These are phyloP conservation scores for Tieghemostelium lacteum DNA, from an alignment of 78 protist species.

Conservation along the genomic window DNA sequence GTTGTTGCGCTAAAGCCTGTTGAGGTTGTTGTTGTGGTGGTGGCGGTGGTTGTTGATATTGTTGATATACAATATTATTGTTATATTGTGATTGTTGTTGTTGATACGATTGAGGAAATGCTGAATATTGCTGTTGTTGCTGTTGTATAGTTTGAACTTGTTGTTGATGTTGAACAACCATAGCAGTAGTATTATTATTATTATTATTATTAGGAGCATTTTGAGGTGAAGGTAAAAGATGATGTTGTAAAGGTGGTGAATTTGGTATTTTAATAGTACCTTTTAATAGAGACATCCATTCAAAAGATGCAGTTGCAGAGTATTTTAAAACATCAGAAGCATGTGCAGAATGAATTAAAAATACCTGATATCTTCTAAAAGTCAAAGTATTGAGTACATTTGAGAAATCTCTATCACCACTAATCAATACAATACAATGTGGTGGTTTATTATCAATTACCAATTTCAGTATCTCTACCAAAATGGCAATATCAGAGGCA, in stretches of 20 bases:
- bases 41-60: background rate
- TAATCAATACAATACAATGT: conserved; percentile 65
- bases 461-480: conserved; percentile 67
- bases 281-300: conserved; percentile 51
- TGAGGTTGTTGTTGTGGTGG: conserved; percentile 33
- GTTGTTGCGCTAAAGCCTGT: conserved; percentile 13
- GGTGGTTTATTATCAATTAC: conserved; percentile 79
- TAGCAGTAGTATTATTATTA: background rate
- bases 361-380: conserved; percentile 67
- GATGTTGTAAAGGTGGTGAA: conserved; percentile 34
- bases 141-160: background rate
- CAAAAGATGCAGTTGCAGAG: conserved; percentile 70
- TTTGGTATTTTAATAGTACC: conserved; percentile 60
- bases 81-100: conserved; percentile 1
- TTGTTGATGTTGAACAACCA: conserved; percentile 7
- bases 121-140: conserved; percentile 21
- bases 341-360: conserved; percentile 63
- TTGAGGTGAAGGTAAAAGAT: background rate
- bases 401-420: conserved; percentile 72
- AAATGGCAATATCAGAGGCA: conserved; percentile 76
- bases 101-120: background rate
- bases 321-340: conserved; percentile 73
- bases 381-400: conserved; percentile 64
- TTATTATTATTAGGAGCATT: background rate
- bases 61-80: no score